Evolutionary conservation across 371 early-diverging fungal genomes (phyloP), one percentile per base, ranked within the genome.

Genomic region (Mucor irregularis): DNA sequence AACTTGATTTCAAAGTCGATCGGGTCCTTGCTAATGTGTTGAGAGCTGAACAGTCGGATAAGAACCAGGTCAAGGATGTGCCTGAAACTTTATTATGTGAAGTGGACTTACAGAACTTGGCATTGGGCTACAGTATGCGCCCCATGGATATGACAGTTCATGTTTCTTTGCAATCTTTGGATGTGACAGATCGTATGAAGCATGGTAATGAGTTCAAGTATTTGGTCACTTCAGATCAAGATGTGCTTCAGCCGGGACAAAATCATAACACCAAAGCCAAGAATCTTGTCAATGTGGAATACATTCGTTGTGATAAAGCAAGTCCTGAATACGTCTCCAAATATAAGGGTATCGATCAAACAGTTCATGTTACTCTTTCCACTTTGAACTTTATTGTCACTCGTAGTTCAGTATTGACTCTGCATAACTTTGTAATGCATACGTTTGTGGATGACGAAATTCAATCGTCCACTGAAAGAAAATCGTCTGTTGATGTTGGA

Each of bases 391-490:
- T 95, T 62, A 85, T 91, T 38, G 80, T 97, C 0, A 91, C 93
- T 1, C 88, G 89, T 33, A 90, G 90, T 66, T 91, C 92, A 37
- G 88, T 97, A 2, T 66, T 97, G 39, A 84, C 85, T 0, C 69
- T 94, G 7, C 90, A 96, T 65, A 91, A 93, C 64, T 96, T 91
- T 63, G 66, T 95, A 4, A 68, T 97, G 21, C 84, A 84, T 24
- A 96, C 96, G 1, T 97, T 97, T 69, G 87, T 89, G 0, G 69
- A 66, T 38, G 48, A 55, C 6, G 68, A 66, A 33, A 40, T 31
- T 13, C 14, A 19, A 11, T 14, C 29, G 14, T 22, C 16, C 9
- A 10, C 9, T 31, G 16, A 14, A n/a, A 24, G 38, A 35, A 38
- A 34, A 17, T 28, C 39, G 24, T 28, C 48, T 0, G 13, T 29